Evolutionary conservation across 371 early-diverging fungal species (phyloP).

Genomic region (Lichtheimia corymbifera): DNA sequence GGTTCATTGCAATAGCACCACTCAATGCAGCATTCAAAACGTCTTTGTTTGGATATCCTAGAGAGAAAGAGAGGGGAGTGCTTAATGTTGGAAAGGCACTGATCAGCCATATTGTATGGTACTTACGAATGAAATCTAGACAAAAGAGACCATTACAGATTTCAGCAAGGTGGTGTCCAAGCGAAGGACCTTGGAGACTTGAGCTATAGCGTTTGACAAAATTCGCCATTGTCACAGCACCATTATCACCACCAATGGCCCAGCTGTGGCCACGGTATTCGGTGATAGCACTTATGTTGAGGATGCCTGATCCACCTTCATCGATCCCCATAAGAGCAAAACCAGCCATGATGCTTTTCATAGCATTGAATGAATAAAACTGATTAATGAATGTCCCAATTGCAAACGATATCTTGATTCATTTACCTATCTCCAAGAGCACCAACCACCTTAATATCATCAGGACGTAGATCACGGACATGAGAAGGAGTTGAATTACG

Average conservation of each 20-base stretch:
- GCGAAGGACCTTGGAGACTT: slow-evolving; percentile 31
- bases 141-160: slow-evolving; percentile 24
- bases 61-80: background rate
- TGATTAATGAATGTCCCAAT: background rate
- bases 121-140: slow-evolving; percentile 2
- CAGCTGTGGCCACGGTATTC: slow-evolving; percentile 51
- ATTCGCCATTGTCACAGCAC: slow-evolving; percentile 42
- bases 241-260: slow-evolving; percentile 43
- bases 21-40: slow-evolving; percentile 46
- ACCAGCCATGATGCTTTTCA: slow-evolving; percentile 39
- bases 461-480: slow-evolving; percentile 28
- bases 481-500: slow-evolving; percentile 15
- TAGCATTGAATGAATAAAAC: background rate
- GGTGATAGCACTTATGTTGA: slow-evolving; percentile 19
- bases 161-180: slow-evolving; percentile 34
- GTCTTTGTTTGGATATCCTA: slow-evolving; percentile 15
- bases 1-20: slow-evolving; percentile 36
- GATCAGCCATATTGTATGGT: background rate
- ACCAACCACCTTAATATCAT: slow-evolving; percentile 30
- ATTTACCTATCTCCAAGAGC: slow-evolving; percentile 31
- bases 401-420: background rate
- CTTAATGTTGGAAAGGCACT: no score
- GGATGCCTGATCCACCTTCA: slow-evolving; percentile 6
- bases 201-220: slow-evolving; percentile 41
- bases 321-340: slow-evolving; percentile 31